These are phyloP conservation scores for Trypanosoma conorhini DNA, from an alignment of 208 protist species.

Conservation along the genomic window DNA sequence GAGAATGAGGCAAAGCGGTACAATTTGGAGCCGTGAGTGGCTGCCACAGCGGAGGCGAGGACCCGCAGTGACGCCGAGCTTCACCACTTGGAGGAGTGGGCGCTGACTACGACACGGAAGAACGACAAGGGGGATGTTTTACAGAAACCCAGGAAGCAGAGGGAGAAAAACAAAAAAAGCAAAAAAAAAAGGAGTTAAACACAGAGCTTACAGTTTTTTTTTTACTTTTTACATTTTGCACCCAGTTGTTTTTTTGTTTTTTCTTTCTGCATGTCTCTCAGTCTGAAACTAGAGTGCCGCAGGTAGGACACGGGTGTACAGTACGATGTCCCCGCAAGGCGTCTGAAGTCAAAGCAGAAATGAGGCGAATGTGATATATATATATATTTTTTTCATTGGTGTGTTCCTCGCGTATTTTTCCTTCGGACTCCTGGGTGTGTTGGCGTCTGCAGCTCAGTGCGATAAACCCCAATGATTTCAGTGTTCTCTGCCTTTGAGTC, in stretches of 20 bases:
- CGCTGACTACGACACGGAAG: not conserved
- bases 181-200: not conserved
- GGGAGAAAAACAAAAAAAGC: not conserved
- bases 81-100: not conserved
- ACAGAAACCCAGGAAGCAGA: not conserved
- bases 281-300: not conserved
- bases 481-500: not conserved
- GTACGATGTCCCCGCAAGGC: not conserved
- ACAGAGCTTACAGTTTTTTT: conserved; percentile 1
- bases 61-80: not conserved
- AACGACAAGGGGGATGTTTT: not conserved
- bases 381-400: not conserved
- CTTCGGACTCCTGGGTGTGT: not conserved
- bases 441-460: not conserved
- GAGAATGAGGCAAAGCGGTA: conserved; percentile 5
- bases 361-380: not conserved
- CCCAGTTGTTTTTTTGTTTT: not conserved
- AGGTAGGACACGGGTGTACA: not conserved
- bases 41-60: not conserved
- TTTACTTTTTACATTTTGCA: no score
- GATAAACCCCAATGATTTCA: not conserved
- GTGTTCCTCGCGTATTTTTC: not conserved
- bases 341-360: not conserved
- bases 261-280: not conserved
- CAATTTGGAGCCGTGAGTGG: not conserved